Base-by-base conservation (phyloP, 1,139 yeast species). In the Suhomyces choctaworum region DNA sequence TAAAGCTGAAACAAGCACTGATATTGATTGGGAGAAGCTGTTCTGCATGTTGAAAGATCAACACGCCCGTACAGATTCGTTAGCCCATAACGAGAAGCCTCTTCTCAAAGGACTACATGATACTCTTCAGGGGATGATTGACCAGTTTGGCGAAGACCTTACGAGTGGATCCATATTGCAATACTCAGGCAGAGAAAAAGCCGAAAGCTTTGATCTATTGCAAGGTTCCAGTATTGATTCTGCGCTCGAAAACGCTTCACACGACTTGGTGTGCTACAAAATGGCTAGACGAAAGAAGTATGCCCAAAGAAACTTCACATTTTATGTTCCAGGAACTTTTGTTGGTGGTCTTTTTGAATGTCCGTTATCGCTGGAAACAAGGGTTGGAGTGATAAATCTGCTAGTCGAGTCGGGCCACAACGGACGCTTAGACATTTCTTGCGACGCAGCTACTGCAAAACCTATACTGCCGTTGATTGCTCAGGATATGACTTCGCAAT, bases 301-400 rank as follows among this genome's bases (percentile, higher is more conserved):
- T 48, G 78, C 80, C 1, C 54, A 56, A 22, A 61, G 83, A 31
- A 56, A 69, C 16, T 44, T 76, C 22, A 65, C 74, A 5, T 54
- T 80, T 13, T 82, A 71, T 48, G 59, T 78, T 16, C 88, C 90
- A 0, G 64, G 68, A 28, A 71, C 82, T 0, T 72, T 77, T 56
- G 76, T 84, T 2, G 94, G 94, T 5, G 90, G 82, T 0, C 46
- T 84, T 6, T 84, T 70, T 52, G 71, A 72, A 43, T 80, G 87
- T 48, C 62, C 70, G 3, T 44, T 73, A 1, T 51, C 66, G 2
- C 40, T 45, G 6, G 56, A 40, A 37, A 42, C 24, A 46, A 61
- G 52, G 34, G 36, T 35, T 10, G 37, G 49, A 23, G 40, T 59
- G 2, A 48, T 60, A 20, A 44, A 48, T 26, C 42, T 42, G 9